phyloP scores from a whole-genome alignment of 495 filamentous ascomycete genomes.

The Penicillium daleae region DNA sequence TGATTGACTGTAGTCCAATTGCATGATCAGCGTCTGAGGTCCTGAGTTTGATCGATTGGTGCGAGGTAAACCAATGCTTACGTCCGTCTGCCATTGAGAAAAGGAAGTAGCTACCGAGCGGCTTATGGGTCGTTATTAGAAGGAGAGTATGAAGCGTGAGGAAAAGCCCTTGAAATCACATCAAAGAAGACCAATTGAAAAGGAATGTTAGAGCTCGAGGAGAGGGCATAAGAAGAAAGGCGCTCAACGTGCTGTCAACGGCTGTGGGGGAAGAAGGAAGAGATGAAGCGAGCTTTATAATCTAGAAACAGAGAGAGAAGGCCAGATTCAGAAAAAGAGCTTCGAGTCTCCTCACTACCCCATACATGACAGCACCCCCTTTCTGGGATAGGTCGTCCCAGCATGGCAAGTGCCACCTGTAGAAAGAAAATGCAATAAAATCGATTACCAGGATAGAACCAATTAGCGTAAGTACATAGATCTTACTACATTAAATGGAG shows the following conservation, averaged over 20 bases:
- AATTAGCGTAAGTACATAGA: not conserved
- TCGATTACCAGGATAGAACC: slow-evolving; percentile 4
- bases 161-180: slow-evolving; percentile 9
- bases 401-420: slow-evolving; percentile 7
- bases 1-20: slow-evolving; percentile 69
- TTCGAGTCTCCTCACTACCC: slow-evolving; percentile 20
- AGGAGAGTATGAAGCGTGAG: not conserved
- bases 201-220: slow-evolving; percentile 9
- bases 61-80: slow-evolving; percentile 40
- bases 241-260: slow-evolving; percentile 2
- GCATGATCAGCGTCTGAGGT: slow-evolving; percentile 13
- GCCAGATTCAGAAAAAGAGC: not conserved
- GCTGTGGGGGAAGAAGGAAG: slow-evolving; percentile 7
- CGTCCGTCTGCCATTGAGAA: slow-evolving; percentile 64
- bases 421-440: slow-evolving; percentile 13
- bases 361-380: slow-evolving; percentile 22
- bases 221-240: slow-evolving; percentile 15
- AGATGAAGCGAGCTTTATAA: slow-evolving; percentile 24
- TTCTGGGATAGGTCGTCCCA: slow-evolving; percentile 1
- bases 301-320: not conserved
- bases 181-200: slow-evolving; percentile 14
- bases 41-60: not conserved
- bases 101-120: not conserved
- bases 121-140: slow-evolving; percentile 18
- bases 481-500: slow-evolving; percentile 1